Base-by-base conservation (phyloP, 2,329 filamentous ascomycete species). In the Cercospora citrullina region DNA sequence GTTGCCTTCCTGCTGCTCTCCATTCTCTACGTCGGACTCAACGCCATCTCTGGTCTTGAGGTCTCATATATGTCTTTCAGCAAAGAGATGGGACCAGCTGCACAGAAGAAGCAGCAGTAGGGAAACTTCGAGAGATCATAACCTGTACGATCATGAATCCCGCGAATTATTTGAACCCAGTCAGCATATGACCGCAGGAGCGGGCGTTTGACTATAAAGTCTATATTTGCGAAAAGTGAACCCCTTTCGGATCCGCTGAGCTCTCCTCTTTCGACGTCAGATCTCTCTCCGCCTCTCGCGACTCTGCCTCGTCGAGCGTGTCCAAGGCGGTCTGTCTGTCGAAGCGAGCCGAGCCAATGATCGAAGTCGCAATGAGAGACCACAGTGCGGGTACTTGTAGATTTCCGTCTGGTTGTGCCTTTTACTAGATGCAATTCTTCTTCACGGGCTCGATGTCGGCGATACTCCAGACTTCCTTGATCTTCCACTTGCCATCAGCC, bases 41-140 rank as follows among this genome's bases (percentile, higher is more conserved):
- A 81, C 68, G 93, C 91, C 14, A 84, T 98, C 12, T 84, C 87
- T 6, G 94, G 92, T 73, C 85, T 99, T 18, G 86, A 97, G 79
- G 92, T 98, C 31, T 91, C 92, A 0, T 98, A 98, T 79, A 93
- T 91, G 71, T 93, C 95, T 1, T 99, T 98, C 78, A 94, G 96
- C 78, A 97, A 97, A 84, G 94, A 97, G 74, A 96, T 93, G 85
- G 92, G 93, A 0, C 92, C 93, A n/a, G 85, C 89, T 42, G 91
- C 91, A 33, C 92, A 96, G 81, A 96, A 94, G 87, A 96, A 88
- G 78, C 80, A 93, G 83, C 86, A 90, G 80, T 86, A 85, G 60
- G 42, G 12, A 8, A 2, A 45, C 4, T 4, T 9, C 9, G 33
- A 26, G 8, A 16, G 14, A 21, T 21, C 30, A 28, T 8, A 64